phyloP scores from a whole-genome alignment of 1,284 basidiomycete genomes.

The Athelia psychrophila region DNA sequence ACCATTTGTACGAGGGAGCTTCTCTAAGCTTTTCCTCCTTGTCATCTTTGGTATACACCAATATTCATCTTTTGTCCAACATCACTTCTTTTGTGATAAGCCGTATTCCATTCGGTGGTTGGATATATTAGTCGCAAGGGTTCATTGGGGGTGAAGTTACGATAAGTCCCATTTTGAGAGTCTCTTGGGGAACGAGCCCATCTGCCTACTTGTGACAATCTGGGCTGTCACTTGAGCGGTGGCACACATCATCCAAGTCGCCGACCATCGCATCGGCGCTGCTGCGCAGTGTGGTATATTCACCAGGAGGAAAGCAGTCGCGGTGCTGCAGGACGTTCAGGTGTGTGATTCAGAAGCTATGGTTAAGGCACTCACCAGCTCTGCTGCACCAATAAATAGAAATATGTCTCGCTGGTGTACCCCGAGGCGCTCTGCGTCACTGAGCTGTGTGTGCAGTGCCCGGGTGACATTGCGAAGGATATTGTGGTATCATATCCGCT shows the following conservation, averaged over 20 bases:
- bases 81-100: too few relatives aligned
- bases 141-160: too few relatives aligned
- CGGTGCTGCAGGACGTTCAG: slow-evolving; percentile 10
- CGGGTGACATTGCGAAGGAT: not conserved
- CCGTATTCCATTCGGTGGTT: too few relatives aligned
- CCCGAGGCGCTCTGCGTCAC: not conserved
- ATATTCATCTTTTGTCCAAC: too few relatives aligned
- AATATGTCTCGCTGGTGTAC: not conserved
- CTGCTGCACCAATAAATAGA: not conserved
- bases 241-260: slow-evolving; percentile 16
- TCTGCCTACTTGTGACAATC: too few relatives aligned
- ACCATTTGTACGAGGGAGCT: too few relatives aligned
- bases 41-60: too few relatives aligned
- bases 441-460: not conserved
- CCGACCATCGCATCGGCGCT: slow-evolving; percentile 18
- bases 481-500: not conserved
- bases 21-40: too few relatives aligned
- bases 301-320: slow-evolving; percentile 13
- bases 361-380: not conserved
- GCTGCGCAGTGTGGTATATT: slow-evolving; percentile 13
- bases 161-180: too few relatives aligned
- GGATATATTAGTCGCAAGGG: too few relatives aligned
- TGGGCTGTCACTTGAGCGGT: slow-evolving; percentile 17
- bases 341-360: not conserved
- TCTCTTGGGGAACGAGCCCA: too few relatives aligned